These are phyloP conservation scores for Talaromyces atroroseus DNA, from an alignment of 2,329 filamentous ascomycete species.

Conservation along the genomic window DNA sequence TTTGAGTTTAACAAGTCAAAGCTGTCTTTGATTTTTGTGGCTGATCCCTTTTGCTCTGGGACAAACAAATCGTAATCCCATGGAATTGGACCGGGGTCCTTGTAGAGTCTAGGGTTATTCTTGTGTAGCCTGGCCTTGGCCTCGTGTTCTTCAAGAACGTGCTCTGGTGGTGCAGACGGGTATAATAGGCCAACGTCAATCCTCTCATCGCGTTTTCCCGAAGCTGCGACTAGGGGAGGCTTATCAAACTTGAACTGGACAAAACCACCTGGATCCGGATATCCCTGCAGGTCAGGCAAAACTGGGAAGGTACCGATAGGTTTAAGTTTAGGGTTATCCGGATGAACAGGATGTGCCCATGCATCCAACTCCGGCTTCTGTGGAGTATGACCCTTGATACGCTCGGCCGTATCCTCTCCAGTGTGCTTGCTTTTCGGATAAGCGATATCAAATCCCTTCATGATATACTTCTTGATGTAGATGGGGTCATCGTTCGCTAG, in stretches of 20 bases:
- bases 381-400: slow-evolving; percentile 49
- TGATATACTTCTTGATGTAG: slow-evolving; percentile 55
- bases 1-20: slow-evolving; percentile 50
- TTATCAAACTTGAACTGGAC: slow-evolving; percentile 58
- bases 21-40: slow-evolving; percentile 51
- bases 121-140: slow-evolving; percentile 45
- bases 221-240: slow-evolving; percentile 48
- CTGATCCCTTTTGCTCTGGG: slow-evolving; percentile 43
- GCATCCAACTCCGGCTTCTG: slow-evolving; percentile 52
- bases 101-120: slow-evolving; percentile 45
- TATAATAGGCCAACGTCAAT: slow-evolving; percentile 55
- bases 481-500: slow-evolving; percentile 51
- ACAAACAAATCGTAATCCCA: slow-evolving; percentile 59
- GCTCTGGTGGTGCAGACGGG: slow-evolving; percentile 47
- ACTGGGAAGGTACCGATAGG: slow-evolving; percentile 57
- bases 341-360: slow-evolving; percentile 57
- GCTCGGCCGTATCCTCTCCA: slow-evolving; percentile 50
- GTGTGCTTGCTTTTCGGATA: slow-evolving; percentile 56
- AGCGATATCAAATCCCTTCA: slow-evolving; percentile 61
- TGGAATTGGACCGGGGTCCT: slow-evolving; percentile 48
- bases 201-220: slow-evolving; percentile 51
- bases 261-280: slow-evolving; percentile 54
- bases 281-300: slow-evolving; percentile 56
- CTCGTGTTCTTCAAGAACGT: slow-evolving; percentile 43
- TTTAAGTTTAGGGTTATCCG: slow-evolving; percentile 52